Conservation (phyloP, 768 basidiomycete species). For the Boletus bicolor region DNA sequence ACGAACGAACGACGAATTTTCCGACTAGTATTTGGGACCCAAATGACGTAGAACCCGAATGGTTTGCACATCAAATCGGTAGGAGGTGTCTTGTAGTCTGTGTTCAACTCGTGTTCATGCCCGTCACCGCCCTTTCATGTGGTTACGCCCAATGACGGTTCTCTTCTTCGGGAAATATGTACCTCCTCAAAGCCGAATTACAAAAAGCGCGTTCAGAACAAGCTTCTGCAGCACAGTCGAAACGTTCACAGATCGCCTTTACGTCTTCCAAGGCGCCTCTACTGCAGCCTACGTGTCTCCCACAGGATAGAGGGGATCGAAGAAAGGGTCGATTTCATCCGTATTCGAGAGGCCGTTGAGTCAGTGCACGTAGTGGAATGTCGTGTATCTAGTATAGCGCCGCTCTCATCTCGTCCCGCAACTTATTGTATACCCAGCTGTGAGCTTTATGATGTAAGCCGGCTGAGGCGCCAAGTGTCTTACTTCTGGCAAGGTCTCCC, state of each 20-base stretch:
- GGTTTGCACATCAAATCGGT: conserved; percentile 82
- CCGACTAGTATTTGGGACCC: conserved; percentile 74
- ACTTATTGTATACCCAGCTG: neutral
- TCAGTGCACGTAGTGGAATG: neutral
- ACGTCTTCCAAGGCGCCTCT: conserved; percentile 32
- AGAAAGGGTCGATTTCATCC: conserved; percentile 29
- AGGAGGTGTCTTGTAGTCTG: conserved; percentile 29
- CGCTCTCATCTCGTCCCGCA: conserved; percentile 3
- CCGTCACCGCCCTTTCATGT: conserved; percentile 10
- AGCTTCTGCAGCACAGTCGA: conserved; percentile 49
- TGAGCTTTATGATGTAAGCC: conserved; percentile 19
- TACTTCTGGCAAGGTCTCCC: neutral
- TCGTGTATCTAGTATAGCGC: conserved; percentile 15
- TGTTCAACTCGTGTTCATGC: conserved; percentile 28
- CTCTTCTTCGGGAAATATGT: conserved; percentile 2
- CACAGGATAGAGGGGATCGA: conserved; percentile 18
- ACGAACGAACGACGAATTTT: conserved; percentile 86
- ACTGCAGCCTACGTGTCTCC: conserved; percentile 6
- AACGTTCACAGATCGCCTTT: conserved; percentile 65
- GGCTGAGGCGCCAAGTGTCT: neutral
- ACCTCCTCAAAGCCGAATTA: conserved; percentile 46
- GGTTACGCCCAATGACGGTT: conserved; percentile 1
- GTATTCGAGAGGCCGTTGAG: conserved; percentile 26
- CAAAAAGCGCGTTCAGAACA: conserved; percentile 67
- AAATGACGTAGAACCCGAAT: conserved; percentile 56